Conservation (phyloP, 176 grass and related monocot species). For the Triticum timopheevii region DNA sequence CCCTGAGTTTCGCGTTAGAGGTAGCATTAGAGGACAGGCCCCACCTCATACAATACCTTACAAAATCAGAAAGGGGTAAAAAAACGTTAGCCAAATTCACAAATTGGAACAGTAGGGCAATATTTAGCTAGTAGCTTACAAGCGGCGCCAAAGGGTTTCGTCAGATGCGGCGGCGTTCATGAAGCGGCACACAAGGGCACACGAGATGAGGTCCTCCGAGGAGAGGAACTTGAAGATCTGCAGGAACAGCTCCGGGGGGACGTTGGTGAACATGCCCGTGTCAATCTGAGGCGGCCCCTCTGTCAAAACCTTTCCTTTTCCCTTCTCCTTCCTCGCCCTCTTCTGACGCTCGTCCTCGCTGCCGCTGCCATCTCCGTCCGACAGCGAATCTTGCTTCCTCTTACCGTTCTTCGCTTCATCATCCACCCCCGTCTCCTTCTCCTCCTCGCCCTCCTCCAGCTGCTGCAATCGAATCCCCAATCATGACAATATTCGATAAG, state of each 20-base stretch:
- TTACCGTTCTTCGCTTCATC: conserved; percentile 11
- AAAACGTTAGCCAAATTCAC: background rate
- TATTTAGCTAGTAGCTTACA: conserved; percentile 44
- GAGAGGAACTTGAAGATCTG: conserved; percentile 97
- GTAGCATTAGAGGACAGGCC: conserved; percentile 55
- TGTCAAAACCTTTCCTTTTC: conserved; percentile 40
- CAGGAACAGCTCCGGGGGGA: conserved; percentile 71
- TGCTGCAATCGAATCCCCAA: background rate
- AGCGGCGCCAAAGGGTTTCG: conserved; percentile 91
- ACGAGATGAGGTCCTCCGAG: conserved; percentile 88
- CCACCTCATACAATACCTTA: conserved; percentile 94
- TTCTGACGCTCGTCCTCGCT: conserved; percentile 40
- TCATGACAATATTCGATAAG: background rate
- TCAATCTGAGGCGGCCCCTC: conserved; percentile 52
- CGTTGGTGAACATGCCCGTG: conserved; percentile 54
- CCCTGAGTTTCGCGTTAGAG: conserved; percentile 61
- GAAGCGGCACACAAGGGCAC: conserved; percentile 72
- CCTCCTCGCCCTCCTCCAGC: background rate
- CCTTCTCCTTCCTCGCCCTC: conserved; percentile 30
- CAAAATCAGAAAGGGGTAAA: background rate
- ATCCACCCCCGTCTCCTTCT: background rate
- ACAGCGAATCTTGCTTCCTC: conserved; percentile 23
- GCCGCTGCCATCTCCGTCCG: conserved; percentile 13
- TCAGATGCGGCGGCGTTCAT: conserved; percentile 77
- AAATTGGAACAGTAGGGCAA: background rate